Base-by-base conservation (phyloP, 306 rosid species). In the Vachellia collinsii region DNA sequence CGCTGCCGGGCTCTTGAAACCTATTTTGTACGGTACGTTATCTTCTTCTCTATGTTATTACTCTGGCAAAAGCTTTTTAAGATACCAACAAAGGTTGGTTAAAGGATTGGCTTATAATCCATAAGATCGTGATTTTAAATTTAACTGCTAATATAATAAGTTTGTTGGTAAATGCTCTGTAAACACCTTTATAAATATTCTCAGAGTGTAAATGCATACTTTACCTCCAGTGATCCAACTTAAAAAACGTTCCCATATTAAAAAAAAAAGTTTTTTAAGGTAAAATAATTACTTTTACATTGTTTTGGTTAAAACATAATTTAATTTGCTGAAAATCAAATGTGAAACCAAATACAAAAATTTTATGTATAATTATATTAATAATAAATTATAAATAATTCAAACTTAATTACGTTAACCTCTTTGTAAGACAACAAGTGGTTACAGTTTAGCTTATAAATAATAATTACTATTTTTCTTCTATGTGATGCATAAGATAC, bases 1-100 rank as follows among this genome's bases (percentile, higher is more conserved):
- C 36, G 95, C 95, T 38, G 97, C 94, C 1, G 63, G 61, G 11
- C 19, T 94, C 7, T 77, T 94, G 88, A 94, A 91, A 75, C 99
- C 99, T 11, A 38, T 94, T n/a, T 48, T 94, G 29, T 87, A 88
- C 43, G 99, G 99, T 94, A 90, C 12, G 87, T 83, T 61, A 67
- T 3, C 1, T 34, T 29, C 19, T 19, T 34, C 37, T 61, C n/a
- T 47, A n/a, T n/a, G n/a, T n/a, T n/a, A n/a, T n/a, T n/a, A n/a
- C n/a, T n/a, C n/a, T n/a, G n/a, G n/a, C n/a, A n/a, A n/a, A n/a
- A n/a, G n/a, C n/a, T n/a, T n/a, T n/a, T n/a, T n/a, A n/a, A n/a
- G n/a, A n/a, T n/a, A n/a, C n/a, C n/a, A n/a, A n/a, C n/a, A n/a
- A n/a, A n/a, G n/a, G n/a, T n/a, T n/a, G n/a, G n/a, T n/a, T n/a